Evolutionary conservation across 2,329 filamentous ascomycete genomes (phyloP), one percentile per base, ranked within the genome.

Genomic region (Trichothecium sympodiale): DNA sequence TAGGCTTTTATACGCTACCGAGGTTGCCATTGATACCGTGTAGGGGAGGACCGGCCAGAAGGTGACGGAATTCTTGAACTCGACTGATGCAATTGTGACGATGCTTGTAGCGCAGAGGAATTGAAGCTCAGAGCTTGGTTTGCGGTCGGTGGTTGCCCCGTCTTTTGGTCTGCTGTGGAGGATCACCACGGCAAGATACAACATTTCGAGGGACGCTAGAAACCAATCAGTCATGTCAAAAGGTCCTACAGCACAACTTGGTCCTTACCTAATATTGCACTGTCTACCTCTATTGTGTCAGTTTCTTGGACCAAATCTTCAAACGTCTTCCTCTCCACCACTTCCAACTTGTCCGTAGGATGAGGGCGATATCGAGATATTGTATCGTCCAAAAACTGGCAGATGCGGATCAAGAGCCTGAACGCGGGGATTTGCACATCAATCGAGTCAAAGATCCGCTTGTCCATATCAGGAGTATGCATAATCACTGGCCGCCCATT

Each of bases 401-500:
- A 29, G 8, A 48, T 42, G 12, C 41, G 35, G 13, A 48, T 46
- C 8, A 46, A 38, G 6, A 48, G 30, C 9, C 39, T 39, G 26
- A 48, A 48, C 7, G 42, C 36, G 9, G 41, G 38, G 8, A 35
- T 34, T 16, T 46, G 43, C 25, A 44, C 38, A 8, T 33, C 30
- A 1, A 36, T 34, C 8, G 42, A 43, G 6, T 36, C 41, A n/a
- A 36, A 18, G 14, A 47, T 38, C 17, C 38, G 34, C n/a, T 37
- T 31, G 7, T 44, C 45, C 17, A 46, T 37, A 20, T 48, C 46
- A 20, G 42, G 37, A 17, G 41, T 37, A 33, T 48, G 46, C 14
- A 46, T 42, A 15, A 47, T 35, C 9, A 47, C 33, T 16, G 46
- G 45, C 13, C 46, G 37, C 2, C 45, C 46, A 20, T 48, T 46